A percentile compares a stretch with the other conserved stretches of the same genome.
These are phyloP conservation scores for Bonia amplexicaulis DNA, from an alignment of 176 grass and related monocot genomes.

Conservation along the genomic window DNA sequence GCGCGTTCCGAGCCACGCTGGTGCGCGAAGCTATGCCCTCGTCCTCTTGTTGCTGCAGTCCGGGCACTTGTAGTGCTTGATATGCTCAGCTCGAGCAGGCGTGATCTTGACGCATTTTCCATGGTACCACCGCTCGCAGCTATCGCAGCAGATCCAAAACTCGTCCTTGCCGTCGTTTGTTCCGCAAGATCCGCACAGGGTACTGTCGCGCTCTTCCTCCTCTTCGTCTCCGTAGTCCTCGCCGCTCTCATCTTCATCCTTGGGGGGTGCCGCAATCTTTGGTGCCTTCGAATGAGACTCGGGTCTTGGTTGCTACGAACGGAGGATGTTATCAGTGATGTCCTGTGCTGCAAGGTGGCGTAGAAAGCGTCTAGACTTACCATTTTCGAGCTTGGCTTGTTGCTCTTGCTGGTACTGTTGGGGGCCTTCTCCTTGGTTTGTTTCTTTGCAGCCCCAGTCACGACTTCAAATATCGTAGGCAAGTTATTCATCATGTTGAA, in stretches of 20 bases:
- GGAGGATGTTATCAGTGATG: not conserved
- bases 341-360: slow-evolving; percentile 1
- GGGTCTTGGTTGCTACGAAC: slow-evolving; percentile 43
- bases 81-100: slow-evolving; percentile 82
- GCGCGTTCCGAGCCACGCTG: not conserved
- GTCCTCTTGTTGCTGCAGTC: slow-evolving; percentile 76
- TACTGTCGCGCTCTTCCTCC: slow-evolving; percentile 82
- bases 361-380: slow-evolving; percentile 26
- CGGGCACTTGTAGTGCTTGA: slow-evolving; percentile 97
- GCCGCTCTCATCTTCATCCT: slow-evolving; percentile 70
- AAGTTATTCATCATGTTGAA: slow-evolving; percentile 97
- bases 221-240: slow-evolving; percentile 58
- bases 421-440: slow-evolving; percentile 82
- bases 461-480: slow-evolving; percentile 95
- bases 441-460: slow-evolving; percentile 75
- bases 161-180: slow-evolving; percentile 76
- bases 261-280: slow-evolving; percentile 40
- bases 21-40: slow-evolving; percentile 29
- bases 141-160: slow-evolving; percentile 93
- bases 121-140: slow-evolving; percentile 91
- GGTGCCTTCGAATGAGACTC: slow-evolving; percentile 47
- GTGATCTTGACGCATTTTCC: slow-evolving; percentile 93
- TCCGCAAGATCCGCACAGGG: slow-evolving; percentile 76
- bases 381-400: slow-evolving; percentile 62
- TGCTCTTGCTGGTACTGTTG: slow-evolving; percentile 68